phyloP scores from a whole-genome alignment of 495 filamentous ascomycete species.

The Xylaria telfairii region DNA sequence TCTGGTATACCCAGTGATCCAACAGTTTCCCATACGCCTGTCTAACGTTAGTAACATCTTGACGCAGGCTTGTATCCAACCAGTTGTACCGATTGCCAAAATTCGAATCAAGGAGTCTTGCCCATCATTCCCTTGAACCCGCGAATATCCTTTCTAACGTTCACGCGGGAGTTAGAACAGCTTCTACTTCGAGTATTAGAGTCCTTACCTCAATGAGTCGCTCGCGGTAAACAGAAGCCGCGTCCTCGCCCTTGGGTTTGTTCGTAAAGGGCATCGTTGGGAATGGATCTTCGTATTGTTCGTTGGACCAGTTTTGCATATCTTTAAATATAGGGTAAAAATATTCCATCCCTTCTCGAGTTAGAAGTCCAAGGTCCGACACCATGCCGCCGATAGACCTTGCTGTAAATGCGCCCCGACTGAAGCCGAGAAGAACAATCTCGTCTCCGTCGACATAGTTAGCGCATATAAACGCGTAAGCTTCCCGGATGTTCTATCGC shows the following conservation, averaged over 20 bases:
- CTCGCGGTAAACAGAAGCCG: constrained; percentile 39
- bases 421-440: constrained; percentile 75
- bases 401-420: constrained; percentile 75
- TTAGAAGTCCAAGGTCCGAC: constrained; percentile 66
- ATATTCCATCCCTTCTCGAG: constrained; percentile 65
- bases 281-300: constrained; percentile 59
- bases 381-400: constrained; percentile 69
- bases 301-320: constrained; percentile 61
- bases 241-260: constrained; percentile 58
- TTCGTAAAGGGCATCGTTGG: constrained; percentile 63
- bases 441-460: constrained; percentile 74
- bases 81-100: constrained; percentile 48
- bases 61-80: not conserved
- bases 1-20: constrained; percentile 61
- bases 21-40: constrained; percentile 66
- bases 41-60: not conserved
- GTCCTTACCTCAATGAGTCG: constrained; percentile 38
- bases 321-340: constrained; percentile 71
- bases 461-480: constrained; percentile 69
- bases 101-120: constrained; percentile 50
- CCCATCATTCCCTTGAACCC: constrained; percentile 39
- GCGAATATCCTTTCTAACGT: constrained; percentile 44
- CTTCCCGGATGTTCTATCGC: constrained; percentile 64
- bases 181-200: constrained; percentile 31
- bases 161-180: constrained; percentile 33